Evolutionary conservation across 2,329 filamentous ascomycete genomes (phyloP), one percentile per base, ranked within the genome.

Genomic region (Xylariaceae sp.): DNA sequence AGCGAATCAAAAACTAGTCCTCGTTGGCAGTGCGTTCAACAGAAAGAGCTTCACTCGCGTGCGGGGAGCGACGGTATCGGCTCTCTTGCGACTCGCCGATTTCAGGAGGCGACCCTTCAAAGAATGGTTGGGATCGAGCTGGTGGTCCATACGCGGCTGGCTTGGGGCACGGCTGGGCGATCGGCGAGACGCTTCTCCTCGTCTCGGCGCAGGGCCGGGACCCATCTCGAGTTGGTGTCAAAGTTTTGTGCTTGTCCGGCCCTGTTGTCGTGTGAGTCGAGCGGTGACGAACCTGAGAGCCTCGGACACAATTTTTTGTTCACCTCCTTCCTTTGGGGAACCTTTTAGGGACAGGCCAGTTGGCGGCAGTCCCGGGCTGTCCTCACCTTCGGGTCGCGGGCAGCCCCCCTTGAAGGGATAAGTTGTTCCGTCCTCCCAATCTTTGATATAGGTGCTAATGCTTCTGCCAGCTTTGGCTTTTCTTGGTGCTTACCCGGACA

Each of bases 1-100:
- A 82, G 80, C 83, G 81, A 89, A 83, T 40, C 82, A 94, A 94
- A 95, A 88, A 92, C 85, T 67, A 78, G 81, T 94, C 86, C 80
- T 70, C 59, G 83, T 84, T 79, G 83, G 80, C 76, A 80, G 75
- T 85, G 86, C 82, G 72, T 67, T 57, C 83, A 80, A 87, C 80
- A 70, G 84, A 89, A 77, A 81, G 75, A 77, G 63, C 49, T 60
- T 51, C 44, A 41, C 38, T 49, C 47, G 51, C 36, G 50, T 38
- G n/a, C n/a, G n/a, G n/a, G 39, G 36, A 37, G 42, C 32, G 32
- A 26, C 42, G 32, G 25, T 19, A 31, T 45, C 35, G 36, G 31
- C 35, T n/a, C 33, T 40, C 33, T 37, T 42, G 31, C 35, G 40
- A 39, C 24, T 49, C 45, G 51, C 53, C 55, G 58, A 51, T 42